These are phyloP conservation scores for Talaromyces thailandensis DNA, from an alignment of 495 filamentous ascomycete species.

Conservation along the genomic window DNA sequence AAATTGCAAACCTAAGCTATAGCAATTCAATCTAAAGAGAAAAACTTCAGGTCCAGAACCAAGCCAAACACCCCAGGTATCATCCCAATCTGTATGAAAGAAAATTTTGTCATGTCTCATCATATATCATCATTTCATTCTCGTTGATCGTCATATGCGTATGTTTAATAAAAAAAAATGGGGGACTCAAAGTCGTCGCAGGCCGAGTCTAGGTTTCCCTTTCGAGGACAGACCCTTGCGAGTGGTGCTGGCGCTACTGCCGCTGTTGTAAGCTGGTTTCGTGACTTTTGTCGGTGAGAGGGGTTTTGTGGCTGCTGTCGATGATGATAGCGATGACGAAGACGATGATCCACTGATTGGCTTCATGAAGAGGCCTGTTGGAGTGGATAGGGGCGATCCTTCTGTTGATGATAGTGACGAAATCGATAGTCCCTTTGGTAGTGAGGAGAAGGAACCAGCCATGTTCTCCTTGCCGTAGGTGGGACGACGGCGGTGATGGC, in stretches of 20 bases:
- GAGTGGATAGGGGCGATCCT: neutral
- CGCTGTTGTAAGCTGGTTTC: constrained; percentile 7
- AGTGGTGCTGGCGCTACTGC: constrained; percentile 2
- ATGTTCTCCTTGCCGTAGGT: constrained; percentile 30
- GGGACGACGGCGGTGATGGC: constrained; percentile 11
- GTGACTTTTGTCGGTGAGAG: constrained; percentile 8
- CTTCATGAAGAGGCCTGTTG: neutral
- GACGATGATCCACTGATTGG: constrained; percentile 1
- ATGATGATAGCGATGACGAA: constrained; percentile 5
- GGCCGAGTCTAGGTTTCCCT: constrained; percentile 28
- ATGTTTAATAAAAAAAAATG: neutral
- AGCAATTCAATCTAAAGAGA: neutral
- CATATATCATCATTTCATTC: neutral
- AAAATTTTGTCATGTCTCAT: neutral
- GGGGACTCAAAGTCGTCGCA: constrained; percentile 26
- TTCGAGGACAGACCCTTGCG: constrained; percentile 18
- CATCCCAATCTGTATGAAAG: neutral
- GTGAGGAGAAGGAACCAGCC: constrained; percentile 6
- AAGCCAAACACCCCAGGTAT: neutral
- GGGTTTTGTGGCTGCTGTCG: neutral
- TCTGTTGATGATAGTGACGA: neutral
- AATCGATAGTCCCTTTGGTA: neutral
- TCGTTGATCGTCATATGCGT: neutral
- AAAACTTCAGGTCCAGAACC: neutral
- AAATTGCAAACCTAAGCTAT: neutral